Evolutionary conservation across 495 filamentous ascomycete species (phyloP).

Genomic region (Penicillium salamii): DNA sequence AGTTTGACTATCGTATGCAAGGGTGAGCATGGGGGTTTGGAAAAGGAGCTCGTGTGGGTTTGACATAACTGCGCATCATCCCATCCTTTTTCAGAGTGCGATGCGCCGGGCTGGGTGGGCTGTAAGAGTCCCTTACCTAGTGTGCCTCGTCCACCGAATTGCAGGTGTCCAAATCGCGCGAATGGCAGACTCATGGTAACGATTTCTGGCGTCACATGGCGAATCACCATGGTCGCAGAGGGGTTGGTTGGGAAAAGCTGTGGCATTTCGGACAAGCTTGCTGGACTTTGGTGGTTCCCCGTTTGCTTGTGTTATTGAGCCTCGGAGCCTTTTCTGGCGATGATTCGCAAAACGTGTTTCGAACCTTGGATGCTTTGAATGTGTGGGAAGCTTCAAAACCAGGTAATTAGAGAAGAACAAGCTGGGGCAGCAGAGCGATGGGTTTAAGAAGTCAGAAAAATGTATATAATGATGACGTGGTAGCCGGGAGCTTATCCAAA

Average conservation of each 20-base stretch:
- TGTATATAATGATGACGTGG: neutral
- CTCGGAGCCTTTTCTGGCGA: constrained; percentile 21
- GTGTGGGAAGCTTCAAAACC: no score
- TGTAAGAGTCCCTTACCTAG: constrained; percentile 56
- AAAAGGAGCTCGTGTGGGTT: neutral
- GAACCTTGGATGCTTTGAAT: no score
- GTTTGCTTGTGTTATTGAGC: constrained; percentile 7
- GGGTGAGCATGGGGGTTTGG: constrained; percentile 8
- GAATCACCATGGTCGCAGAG: constrained; percentile 80
- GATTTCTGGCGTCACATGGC: constrained; percentile 73
- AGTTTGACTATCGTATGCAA: constrained; percentile 62
- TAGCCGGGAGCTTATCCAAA: neutral
- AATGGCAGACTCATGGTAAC: constrained; percentile 85
- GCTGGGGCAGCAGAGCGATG: no score
- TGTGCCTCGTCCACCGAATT: constrained; percentile 84
- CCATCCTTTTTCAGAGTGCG: neutral
- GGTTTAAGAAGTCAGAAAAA: neutral
- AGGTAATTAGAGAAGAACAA: neutral
- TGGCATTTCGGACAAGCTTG: constrained; percentile 18
- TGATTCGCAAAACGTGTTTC: neutral
- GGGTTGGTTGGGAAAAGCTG: constrained; percentile 62
- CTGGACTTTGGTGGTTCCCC: constrained; percentile 15
- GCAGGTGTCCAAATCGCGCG: constrained; percentile 71
- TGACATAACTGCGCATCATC: neutral
- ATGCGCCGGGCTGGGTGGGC: constrained; percentile 4